Base-by-base conservation (phyloP, 2,329 filamentous ascomycete genomes). In the Monosporascus sp. region DNA sequence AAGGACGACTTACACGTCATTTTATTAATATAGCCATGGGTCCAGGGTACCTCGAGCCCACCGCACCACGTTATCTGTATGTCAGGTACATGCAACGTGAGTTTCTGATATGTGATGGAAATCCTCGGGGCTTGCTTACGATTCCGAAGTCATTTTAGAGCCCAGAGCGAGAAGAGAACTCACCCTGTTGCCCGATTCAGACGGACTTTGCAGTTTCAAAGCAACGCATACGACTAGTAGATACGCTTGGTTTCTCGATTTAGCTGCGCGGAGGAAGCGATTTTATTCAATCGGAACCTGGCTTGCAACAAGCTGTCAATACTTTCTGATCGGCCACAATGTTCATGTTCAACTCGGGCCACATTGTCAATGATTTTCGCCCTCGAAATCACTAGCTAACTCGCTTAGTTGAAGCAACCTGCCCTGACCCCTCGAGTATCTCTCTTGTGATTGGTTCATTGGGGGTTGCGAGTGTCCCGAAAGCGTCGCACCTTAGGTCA, bases 11-110 rank as follows among this genome's bases (percentile, higher is more conserved):
- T 53, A 55, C 60, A 62, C 60, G 58, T 62, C 56, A 60, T 59
- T 51, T 38, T 50, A 35, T 38, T 50, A 35, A 35, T 35, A 47
- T 55, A 46, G 43, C 22, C 15, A 46, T 17, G 5, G n/a, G 48
- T 53, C 53, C 41, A 56, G 52, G 24, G 31, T 45, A 45, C 38
- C 35, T 37, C 47, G 58, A 51, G 56, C 55, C 57, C 58, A 62
- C 60, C 60, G 54, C 54, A 58, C 58, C 59, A 61, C 59, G 58
- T 58, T 59, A 51, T 56, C 49, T 31, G 22, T 55, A 58, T 62
- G 60, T 35, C 61, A 62, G 61, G 61, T 59, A 63, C 60, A 62
- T 61, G 61, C 56, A 62, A 63, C 57, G 54, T 51, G 55, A 58
- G 50, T 51, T 52, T 51, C 51, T 41, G 55, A 56, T 57, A 56